Evolutionary conservation across 345 rosid genomes (phyloP), one percentile per base, ranked within the genome.

Genomic region (Conringia planisiliqua): DNA sequence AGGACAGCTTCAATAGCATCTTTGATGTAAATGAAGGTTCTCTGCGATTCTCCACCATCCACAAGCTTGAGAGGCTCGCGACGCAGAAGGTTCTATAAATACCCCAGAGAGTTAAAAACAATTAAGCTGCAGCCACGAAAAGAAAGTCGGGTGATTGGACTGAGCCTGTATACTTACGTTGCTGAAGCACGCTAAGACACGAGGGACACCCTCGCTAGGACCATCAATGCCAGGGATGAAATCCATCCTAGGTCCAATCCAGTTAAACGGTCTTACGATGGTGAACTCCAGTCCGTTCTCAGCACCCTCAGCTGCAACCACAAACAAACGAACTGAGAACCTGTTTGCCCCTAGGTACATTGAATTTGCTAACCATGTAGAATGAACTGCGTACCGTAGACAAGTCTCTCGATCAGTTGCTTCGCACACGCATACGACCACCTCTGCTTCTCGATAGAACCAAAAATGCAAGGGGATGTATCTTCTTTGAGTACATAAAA

Each of bases 181-280:
- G 81, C 99, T 95, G 73, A 95, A 95, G 89, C 99, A 95, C 1
- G 99, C 99, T 63, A 92, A 82, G 76, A 95, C 99, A 77, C 99
- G 85, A 22, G 99, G 99, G 70, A 95, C 99, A 62, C 99, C 99
- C 88, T 95, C 99, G 74, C 98, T 92, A 29, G 99, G 99, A 71
- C 99, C 99, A 78, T 95, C 99, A 81, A 95, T 85, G 52, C 99
- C 99, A 20, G 98, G 99, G 74, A 92, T 95, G 82, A 95, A 95
- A 81, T 95, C 99, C 99, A 95, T 95, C 84, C 99, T 88, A 20
- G 99, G 98, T 80, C 99, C 99, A 87, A 95, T 95, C 99, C 99
- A 95, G 89, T 95, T 95, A 58, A 95, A 95, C 27, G 99, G 99
- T 66, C 99, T 89, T 74, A 95, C 99, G 73, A 95, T 92, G 66